phyloP scores from a whole-genome alignment of 2,329 filamentous ascomycete species.

The Karstenula rhodostoma region DNA sequence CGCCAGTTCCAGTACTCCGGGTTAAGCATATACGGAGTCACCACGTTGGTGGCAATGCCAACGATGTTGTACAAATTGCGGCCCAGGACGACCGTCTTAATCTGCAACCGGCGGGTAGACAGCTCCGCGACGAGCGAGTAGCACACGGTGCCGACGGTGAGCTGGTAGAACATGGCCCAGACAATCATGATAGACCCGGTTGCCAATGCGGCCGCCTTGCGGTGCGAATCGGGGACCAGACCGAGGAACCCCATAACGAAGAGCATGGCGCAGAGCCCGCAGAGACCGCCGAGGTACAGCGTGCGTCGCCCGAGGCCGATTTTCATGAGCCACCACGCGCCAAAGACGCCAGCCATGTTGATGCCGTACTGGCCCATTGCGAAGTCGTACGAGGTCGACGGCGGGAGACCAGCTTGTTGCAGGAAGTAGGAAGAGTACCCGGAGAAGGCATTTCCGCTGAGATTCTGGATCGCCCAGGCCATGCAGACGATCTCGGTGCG shows the following conservation, averaged over 20 bases:
- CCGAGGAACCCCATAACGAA: conserved; percentile 85
- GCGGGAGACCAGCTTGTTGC: conserved; percentile 55
- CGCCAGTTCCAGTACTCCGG: conserved; percentile 86
- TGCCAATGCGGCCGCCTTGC: conserved; percentile 71
- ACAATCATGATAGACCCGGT: conserved; percentile 80
- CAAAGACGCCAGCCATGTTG: conserved; percentile 81
- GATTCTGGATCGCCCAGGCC: conserved; percentile 59
- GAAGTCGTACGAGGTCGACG: conserved; percentile 55
- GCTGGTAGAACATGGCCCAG: conserved; percentile 71
- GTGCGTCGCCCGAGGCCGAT: conserved; percentile 76
- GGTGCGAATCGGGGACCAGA: conserved; percentile 69
- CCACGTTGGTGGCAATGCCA: conserved; percentile 79
- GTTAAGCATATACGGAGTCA: conserved; percentile 94
- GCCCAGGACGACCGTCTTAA: conserved; percentile 90
- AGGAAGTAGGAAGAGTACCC: conserved; percentile 61
- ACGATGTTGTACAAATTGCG: conserved; percentile 81
- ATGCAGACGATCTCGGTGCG: conserved; percentile 76
- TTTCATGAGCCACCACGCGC: conserved; percentile 82
- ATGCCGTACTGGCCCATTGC: conserved; percentile 67
- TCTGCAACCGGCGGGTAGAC: conserved; percentile 81
- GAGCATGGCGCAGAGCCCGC: conserved; percentile 76
- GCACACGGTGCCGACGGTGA: conserved; percentile 87
- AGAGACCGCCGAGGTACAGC: conserved; percentile 78
- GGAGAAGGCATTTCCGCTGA: conserved; percentile 57
- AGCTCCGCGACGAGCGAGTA: conserved; percentile 89